A percentile compares a stretch with the other conserved stretches of the same genome.
Conservation (phyloP, 2,329 filamentous ascomycete species). For the Didymella exigua region DNA sequence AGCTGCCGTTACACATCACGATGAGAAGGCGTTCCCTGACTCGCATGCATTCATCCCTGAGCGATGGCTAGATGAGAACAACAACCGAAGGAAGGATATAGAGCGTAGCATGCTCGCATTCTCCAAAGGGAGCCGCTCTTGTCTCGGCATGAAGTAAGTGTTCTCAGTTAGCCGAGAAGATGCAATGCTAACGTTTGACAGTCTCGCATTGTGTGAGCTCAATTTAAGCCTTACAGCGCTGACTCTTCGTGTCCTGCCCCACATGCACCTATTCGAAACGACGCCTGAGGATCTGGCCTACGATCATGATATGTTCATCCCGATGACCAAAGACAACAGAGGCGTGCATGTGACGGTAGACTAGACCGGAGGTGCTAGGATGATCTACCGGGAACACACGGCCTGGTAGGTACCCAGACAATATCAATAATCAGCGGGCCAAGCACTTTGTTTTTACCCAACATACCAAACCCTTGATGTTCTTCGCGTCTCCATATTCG, state of each 20-base stretch:
- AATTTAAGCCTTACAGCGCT: slow-evolving; percentile 29
- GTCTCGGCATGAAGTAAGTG: slow-evolving; percentile 45
- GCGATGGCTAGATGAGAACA: slow-evolving; percentile 38
- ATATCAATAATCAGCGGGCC: not conserved
- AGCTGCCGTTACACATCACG: slow-evolving; percentile 31
- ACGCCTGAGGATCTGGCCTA: slow-evolving; percentile 29
- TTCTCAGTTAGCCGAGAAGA: not conserved
- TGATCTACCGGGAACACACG: not conserved
- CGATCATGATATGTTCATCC: slow-evolving; percentile 37
- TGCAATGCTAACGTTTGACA: slow-evolving; percentile 12
- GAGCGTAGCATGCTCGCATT: slow-evolving; percentile 40
- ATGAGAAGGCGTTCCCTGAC: slow-evolving; percentile 33
- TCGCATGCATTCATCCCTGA: slow-evolving; percentile 37
- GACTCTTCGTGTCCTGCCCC: slow-evolving; percentile 30
- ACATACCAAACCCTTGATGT: not conserved
- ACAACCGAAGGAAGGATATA: slow-evolving; percentile 29
- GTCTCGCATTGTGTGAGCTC: slow-evolving; percentile 32
- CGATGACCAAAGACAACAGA: slow-evolving; percentile 32
- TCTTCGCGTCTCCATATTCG: not conserved
- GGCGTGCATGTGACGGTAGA: slow-evolving; percentile 31
- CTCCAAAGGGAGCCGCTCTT: slow-evolving; percentile 39
- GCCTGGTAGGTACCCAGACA: not conserved
- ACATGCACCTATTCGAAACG: slow-evolving; percentile 32
- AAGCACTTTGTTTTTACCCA: not conserved
- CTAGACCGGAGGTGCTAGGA: not conserved